Percentiles rank a stretch among this genome's conserved stretches.
Conservation (phyloP, 768 basidiomycete species). For the Tulasnella calospora region DNA sequence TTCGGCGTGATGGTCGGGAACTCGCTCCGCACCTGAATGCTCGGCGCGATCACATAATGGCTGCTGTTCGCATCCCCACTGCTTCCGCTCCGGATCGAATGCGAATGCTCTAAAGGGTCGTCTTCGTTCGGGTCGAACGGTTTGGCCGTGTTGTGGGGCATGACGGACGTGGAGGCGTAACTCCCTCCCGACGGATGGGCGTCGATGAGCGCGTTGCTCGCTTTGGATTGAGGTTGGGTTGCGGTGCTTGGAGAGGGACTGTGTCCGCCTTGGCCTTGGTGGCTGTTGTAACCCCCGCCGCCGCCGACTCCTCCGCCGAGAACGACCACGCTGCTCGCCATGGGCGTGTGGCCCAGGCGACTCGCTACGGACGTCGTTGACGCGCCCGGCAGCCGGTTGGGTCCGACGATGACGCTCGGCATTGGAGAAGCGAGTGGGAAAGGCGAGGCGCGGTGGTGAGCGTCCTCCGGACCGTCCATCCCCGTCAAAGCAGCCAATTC, state of each 20-base stretch:
- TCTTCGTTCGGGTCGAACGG: conserved; percentile 74
- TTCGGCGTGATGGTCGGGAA: conserved; percentile 75
- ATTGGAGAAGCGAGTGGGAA: conserved; percentile 32
- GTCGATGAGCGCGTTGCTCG: conserved; percentile 20
- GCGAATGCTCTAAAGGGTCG: conserved; percentile 67
- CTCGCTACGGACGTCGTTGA: conserved; percentile 24
- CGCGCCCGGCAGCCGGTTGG: conserved; percentile 32
- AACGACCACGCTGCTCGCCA: conserved; percentile 18
- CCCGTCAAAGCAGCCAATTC: conserved; percentile 93
- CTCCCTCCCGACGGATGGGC: neutral
- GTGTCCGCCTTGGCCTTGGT: neutral
- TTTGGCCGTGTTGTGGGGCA: conserved; percentile 7
- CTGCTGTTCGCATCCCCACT: conserved; percentile 35
- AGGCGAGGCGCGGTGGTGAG: conserved; percentile 2
- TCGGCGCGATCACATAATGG: conserved; percentile 77
- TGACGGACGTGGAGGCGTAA: neutral
- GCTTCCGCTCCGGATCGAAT: conserved; percentile 49
- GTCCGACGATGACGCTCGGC: conserved; percentile 30
- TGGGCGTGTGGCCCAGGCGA: conserved; percentile 37
- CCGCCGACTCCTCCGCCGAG: conserved; percentile 16
- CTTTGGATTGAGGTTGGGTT: conserved; percentile 28
- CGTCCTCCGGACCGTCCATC: conserved; percentile 51
- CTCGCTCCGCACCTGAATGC: conserved; percentile 90
- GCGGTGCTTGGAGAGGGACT: conserved; percentile 33
- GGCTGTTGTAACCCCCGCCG: neutral